phyloP scores from a whole-genome alignment of 306 rosid species.

The Biancaea sappan region DNA sequence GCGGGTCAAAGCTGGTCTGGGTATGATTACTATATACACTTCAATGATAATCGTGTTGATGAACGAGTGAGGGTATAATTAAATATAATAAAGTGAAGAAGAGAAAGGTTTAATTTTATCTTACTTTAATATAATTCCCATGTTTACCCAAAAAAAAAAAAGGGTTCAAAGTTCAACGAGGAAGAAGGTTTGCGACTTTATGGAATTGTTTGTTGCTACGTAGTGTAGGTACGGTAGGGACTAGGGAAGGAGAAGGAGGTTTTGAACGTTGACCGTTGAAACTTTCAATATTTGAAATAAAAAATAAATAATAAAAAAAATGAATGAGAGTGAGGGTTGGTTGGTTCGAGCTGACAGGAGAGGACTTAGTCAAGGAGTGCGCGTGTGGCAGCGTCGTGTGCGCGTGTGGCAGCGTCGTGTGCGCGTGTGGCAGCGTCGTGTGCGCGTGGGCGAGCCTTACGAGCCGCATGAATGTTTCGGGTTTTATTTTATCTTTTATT shows the following conservation, averaged over 20 bases:
- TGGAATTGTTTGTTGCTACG: background rate
- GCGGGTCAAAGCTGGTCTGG: constrained; percentile 62
- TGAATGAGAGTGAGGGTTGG: too few relatives aligned
- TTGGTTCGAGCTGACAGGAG: background rate
- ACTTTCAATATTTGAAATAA: constrained; percentile 20
- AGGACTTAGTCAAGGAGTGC: background rate
- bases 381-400: background rate
- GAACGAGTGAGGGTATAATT: too few relatives aligned
- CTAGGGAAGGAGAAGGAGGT: background rate
- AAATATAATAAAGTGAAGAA: background rate
- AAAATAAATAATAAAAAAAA: background rate
- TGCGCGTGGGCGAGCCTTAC: too few relatives aligned
- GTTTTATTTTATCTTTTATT: too few relatives aligned
- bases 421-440: too few relatives aligned
- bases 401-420: background rate
- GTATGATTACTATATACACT: too few relatives aligned
- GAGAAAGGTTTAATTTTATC: background rate
- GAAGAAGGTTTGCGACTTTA: background rate
- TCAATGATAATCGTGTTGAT: background rate
- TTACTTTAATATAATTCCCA: too few relatives aligned
- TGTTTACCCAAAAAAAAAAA: too few relatives aligned
- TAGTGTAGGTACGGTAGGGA: background rate
- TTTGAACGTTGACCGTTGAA: constrained; percentile 82
- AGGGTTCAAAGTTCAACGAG: too few relatives aligned
- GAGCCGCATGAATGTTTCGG: too few relatives aligned